A percentile compares a stretch with the other conserved stretches of the same genome.
Evolutionary conservation across 2,329 filamentous ascomycete species (phyloP).

Genomic region (Phialocephala subalpina): DNA sequence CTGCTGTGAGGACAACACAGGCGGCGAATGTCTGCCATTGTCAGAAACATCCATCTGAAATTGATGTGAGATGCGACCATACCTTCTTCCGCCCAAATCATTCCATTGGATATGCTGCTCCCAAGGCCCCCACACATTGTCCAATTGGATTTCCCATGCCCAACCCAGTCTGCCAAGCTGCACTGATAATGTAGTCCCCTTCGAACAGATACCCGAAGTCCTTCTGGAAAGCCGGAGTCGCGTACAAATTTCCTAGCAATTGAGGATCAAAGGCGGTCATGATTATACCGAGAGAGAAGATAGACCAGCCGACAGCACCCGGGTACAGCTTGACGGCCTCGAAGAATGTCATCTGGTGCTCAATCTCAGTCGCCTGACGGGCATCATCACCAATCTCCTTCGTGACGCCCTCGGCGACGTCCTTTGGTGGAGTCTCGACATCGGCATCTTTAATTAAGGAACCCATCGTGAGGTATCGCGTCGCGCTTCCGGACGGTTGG

Average conservation of each 20-base stretch:
- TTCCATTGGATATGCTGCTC: conserved; percentile 50
- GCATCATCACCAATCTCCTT: conserved; percentile 9
- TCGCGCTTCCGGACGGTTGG: too few relatives aligned
- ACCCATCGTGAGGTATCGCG: too few relatives aligned
- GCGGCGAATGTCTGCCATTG: conserved; percentile 27
- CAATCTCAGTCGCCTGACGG: conserved; percentile 19
- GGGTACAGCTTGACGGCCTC: conserved; percentile 27
- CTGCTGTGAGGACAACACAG: conserved; percentile 28
- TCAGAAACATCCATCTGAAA: background rate
- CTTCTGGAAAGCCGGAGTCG: conserved; percentile 48
- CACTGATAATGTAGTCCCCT: conserved; percentile 52
- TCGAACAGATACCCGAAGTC: conserved; percentile 47
- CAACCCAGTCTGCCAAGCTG: conserved; percentile 50
- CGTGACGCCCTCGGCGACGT: too few relatives aligned
- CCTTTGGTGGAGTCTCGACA: too few relatives aligned
- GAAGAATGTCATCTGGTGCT: conserved; percentile 27
- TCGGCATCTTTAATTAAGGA: too few relatives aligned
- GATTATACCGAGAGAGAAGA: conserved; percentile 66
- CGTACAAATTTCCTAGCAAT: conserved; percentile 52
- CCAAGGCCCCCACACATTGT: conserved; percentile 49
- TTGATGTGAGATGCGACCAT: background rate
- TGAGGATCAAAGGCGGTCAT: conserved; percentile 59
- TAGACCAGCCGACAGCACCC: conserved; percentile 54
- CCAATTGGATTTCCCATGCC: conserved; percentile 37
- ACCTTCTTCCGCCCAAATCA: conserved; percentile 32